Conservation (phyloP, 768 basidiomycete genomes). For the Pholiota molesta region DNA sequence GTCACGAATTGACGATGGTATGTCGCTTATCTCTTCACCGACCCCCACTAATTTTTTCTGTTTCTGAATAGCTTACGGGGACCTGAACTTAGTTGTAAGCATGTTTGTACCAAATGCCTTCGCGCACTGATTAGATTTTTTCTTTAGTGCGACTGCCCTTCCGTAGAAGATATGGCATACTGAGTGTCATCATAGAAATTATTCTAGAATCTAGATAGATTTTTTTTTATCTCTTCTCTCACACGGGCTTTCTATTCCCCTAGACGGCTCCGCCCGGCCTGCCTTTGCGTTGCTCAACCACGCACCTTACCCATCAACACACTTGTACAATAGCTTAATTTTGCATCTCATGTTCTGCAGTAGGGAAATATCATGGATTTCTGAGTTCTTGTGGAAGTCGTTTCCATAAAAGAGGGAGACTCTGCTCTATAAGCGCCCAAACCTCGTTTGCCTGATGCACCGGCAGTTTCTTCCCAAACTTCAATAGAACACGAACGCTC, state of each 20-base stretch:
- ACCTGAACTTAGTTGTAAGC: slow-evolving; percentile 86
- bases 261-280: slow-evolving; percentile 47
- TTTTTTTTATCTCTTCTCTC: slow-evolving; percentile 23
- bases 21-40: slow-evolving; percentile 24
- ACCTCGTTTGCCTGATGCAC: slow-evolving; percentile 34
- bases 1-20: slow-evolving; percentile 91
- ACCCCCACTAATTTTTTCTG: neutral
- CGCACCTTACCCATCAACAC: slow-evolving; percentile 33
- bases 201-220: slow-evolving; percentile 16
- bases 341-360: slow-evolving; percentile 2
- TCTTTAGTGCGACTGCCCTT: slow-evolving; percentile 79
- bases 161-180: slow-evolving; percentile 75
- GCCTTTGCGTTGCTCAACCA: slow-evolving; percentile 69
- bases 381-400: slow-evolving; percentile 22
- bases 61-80: slow-evolving; percentile 74
- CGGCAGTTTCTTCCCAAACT: slow-evolving; percentile 45
- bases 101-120: neutral
- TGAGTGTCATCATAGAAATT: slow-evolving; percentile 1
- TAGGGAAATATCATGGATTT: slow-evolving; percentile 21
- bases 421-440: slow-evolving; percentile 43
- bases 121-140: slow-evolving; percentile 11
- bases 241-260: slow-evolving; percentile 50
- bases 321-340: slow-evolving; percentile 25
- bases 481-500: slow-evolving; percentile 54
- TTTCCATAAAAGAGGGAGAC: slow-evolving; percentile 42